Conservation (phyloP, 202 grass and related monocot genomes). For the Carex sylvatica region DNA sequence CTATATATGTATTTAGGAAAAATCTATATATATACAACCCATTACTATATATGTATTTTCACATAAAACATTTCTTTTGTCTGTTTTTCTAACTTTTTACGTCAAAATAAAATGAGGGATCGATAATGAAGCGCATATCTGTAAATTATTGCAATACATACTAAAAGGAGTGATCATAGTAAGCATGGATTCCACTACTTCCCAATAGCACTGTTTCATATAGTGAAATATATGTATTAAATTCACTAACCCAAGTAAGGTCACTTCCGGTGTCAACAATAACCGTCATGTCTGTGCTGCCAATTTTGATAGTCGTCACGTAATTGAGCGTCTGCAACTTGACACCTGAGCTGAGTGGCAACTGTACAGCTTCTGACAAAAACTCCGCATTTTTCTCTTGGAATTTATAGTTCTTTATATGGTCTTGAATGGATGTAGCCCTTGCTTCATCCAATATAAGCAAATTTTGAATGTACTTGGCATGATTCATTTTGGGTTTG, state of each 20-base stretch:
- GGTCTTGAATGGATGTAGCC: slow-evolving; percentile 38
- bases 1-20: background rate
- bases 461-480: slow-evolving; percentile 40
- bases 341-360: slow-evolving; percentile 62
- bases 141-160: background rate
- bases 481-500: background rate
- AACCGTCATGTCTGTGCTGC: slow-evolving; percentile 46
- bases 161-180: background rate
- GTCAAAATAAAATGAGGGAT: background rate
- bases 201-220: background rate
- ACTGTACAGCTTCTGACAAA: slow-evolving; percentile 12
- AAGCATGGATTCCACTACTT: background rate
- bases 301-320: slow-evolving; percentile 53
- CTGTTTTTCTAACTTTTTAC: background rate
- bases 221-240: background rate
- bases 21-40: background rate
- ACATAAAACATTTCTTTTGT: background rate
- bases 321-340: slow-evolving; percentile 81
- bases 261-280: slow-evolving; percentile 80
- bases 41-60: background rate
- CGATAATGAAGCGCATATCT: background rate
- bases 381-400: slow-evolving; percentile 8
- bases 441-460: slow-evolving; percentile 54
- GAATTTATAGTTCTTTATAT: slow-evolving; percentile 7
- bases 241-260: slow-evolving; percentile 52